Percentiles rank a stretch among this genome's conserved stretches.
These are phyloP conservation scores for Hyphopichia fennica DNA, from an alignment of 1,139 yeast species.

Conservation along the genomic window DNA sequence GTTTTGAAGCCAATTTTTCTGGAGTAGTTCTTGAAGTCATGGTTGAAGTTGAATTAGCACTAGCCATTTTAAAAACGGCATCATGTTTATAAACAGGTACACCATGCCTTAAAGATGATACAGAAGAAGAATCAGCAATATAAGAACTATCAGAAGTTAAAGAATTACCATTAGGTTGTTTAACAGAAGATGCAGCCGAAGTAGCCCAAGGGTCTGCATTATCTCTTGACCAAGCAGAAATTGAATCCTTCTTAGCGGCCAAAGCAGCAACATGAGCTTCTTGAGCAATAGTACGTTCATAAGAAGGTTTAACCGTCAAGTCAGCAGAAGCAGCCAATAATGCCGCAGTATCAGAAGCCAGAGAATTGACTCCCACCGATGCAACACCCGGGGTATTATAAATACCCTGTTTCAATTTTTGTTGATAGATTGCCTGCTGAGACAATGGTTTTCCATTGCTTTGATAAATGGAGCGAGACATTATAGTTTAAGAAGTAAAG, in stretches of 20 bases:
- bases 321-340: constrained; percentile 68
- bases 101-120: constrained; percentile 28
- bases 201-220: constrained; percentile 47
- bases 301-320: constrained; percentile 58
- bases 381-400: constrained; percentile 69
- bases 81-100: constrained; percentile 37
- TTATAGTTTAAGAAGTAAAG: constrained; percentile 8
- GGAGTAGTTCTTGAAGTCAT: constrained; percentile 54
- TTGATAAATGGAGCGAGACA: constrained; percentile 59
- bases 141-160: constrained; percentile 9
- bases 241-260: constrained; percentile 48
- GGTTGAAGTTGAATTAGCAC: constrained; percentile 40
- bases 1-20: constrained; percentile 37
- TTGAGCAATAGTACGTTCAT: constrained; percentile 60
- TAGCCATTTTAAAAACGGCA: constrained; percentile 43
- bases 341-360: constrained; percentile 78
- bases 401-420: constrained; percentile 73
- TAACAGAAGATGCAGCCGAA: constrained; percentile 36
- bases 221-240: constrained; percentile 47
- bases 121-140: constrained; percentile 12
- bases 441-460: constrained; percentile 69
- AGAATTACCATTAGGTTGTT: constrained; percentile 9
- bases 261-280: constrained; percentile 69
- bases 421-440: constrained; percentile 74
- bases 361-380: constrained; percentile 66